A percentile compares a stretch with the other conserved stretches of the same genome.
Evolutionary conservation across 2,329 filamentous ascomycete genomes (phyloP).

Genomic region (Hypoxylon sp.): DNA sequence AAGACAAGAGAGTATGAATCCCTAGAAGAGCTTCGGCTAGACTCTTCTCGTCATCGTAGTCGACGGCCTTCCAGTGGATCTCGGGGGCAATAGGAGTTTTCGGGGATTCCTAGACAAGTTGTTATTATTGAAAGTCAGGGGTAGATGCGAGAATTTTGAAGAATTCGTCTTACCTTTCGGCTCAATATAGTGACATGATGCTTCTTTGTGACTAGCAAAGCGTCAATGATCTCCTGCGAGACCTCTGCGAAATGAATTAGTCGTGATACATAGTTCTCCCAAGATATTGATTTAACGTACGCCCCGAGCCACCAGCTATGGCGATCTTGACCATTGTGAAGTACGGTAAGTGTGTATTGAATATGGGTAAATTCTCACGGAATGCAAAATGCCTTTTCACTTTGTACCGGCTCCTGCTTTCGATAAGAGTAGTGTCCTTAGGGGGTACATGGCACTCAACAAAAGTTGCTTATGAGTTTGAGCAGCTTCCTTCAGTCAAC

Average conservation of each 20-base stretch:
- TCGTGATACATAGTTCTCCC: neutral
- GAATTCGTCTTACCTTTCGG: constrained; percentile 58
- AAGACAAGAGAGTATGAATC: constrained; percentile 65
- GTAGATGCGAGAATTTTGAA: neutral
- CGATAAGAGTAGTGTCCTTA: neutral
- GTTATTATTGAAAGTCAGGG: constrained; percentile 10
- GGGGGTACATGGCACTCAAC: neutral
- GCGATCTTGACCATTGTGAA: constrained; percentile 58
- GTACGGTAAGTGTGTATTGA: constrained; percentile 7
- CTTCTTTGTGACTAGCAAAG: constrained; percentile 59
- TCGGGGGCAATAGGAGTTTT: constrained; percentile 34
- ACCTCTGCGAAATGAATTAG: constrained; percentile 57
- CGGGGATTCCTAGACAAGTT: constrained; percentile 44
- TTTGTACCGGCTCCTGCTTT: neutral
- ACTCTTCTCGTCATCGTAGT: constrained; percentile 57
- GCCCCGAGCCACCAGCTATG: constrained; percentile 58
- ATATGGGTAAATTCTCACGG: neutral
- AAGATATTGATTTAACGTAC: constrained; percentile 47
- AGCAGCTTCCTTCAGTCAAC: too few relatives aligned
- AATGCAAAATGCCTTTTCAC: neutral
- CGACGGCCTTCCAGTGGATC: constrained; percentile 56
- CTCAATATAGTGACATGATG: constrained; percentile 66
- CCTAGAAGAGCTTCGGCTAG: constrained; percentile 57
- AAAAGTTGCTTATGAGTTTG: too few relatives aligned
- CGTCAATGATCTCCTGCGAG: constrained; percentile 64